phyloP scores from a whole-genome alignment of 306 rosid genomes.

The Quercus mongolica region DNA sequence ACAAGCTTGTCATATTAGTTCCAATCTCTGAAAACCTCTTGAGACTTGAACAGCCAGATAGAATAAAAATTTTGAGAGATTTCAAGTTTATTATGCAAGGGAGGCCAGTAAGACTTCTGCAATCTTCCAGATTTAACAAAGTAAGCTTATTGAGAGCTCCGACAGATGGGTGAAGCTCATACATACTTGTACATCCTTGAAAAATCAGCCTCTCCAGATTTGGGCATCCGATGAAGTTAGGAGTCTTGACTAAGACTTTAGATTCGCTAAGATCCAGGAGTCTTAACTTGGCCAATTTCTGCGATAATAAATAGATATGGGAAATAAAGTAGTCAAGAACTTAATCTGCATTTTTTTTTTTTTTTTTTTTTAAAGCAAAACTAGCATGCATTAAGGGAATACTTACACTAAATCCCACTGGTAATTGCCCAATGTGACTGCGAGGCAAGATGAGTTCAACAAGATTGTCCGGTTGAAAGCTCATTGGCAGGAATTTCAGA shows the following conservation, averaged over 20 bases:
- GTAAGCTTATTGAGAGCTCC: slow-evolving; percentile 3
- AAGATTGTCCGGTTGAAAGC: slow-evolving; percentile 1
- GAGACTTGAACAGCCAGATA: slow-evolving; percentile 14
- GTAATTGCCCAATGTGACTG: not conserved
- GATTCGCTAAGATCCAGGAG: slow-evolving; percentile 22
- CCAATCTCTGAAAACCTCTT: slow-evolving; percentile 15
- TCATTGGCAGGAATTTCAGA: slow-evolving; percentile 3
- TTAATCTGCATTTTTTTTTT: too few relatives aligned
- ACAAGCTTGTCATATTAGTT: not conserved
- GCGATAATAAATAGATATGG: not conserved
- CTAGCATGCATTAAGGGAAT: too few relatives aligned
- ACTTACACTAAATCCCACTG: slow-evolving; percentile 12
- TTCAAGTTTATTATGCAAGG: slow-evolving; percentile 7
- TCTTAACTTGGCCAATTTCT: slow-evolving; percentile 19
- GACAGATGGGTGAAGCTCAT: slow-evolving; percentile 14
- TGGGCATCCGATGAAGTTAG: slow-evolving; percentile 2
- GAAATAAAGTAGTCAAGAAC: not conserved
- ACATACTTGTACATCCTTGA: slow-evolving; percentile 17
- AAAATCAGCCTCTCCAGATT: slow-evolving; percentile 18
- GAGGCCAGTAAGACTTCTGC: not conserved
- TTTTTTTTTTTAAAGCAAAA: too few relatives aligned
- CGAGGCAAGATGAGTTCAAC: slow-evolving; percentile 21
- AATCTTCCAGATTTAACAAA: slow-evolving; percentile 12
- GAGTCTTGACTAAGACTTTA: slow-evolving; percentile 1
- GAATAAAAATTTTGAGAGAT: slow-evolving; percentile 11